Conservation (phyloP, 2,329 filamentous ascomycete genomes). For the Colletotrichum aenigma region DNA sequence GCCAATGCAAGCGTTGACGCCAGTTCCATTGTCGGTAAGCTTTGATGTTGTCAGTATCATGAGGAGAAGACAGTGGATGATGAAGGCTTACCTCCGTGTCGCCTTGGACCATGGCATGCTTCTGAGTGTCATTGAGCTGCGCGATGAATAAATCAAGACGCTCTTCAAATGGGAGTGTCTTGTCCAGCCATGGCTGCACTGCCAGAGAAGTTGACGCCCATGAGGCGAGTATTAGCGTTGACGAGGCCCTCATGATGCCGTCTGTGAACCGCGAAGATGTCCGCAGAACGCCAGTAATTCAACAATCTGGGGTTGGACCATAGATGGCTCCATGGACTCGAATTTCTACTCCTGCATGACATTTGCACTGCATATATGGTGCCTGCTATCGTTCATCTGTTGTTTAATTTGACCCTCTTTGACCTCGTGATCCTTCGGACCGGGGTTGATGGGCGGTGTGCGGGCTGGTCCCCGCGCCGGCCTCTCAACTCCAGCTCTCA, state of each 20-base stretch:
- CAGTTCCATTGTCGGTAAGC: background rate
- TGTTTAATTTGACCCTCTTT: background rate
- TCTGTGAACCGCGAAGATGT: background rate
- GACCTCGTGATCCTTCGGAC: background rate
- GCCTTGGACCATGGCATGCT: background rate
- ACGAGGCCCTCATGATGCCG: background rate
- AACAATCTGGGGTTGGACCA: background rate
- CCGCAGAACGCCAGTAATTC: background rate
- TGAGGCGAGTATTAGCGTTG: background rate
- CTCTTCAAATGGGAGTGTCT: background rate
- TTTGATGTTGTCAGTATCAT: background rate
- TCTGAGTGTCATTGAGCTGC: background rate
- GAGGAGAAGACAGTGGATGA: background rate
- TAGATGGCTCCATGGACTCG: background rate
- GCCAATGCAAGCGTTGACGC: slow-evolving; percentile 1
- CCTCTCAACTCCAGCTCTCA: background rate
- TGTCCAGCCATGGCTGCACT: background rate
- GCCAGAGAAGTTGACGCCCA: background rate
- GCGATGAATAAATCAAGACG: background rate
- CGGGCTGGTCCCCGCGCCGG: background rate
- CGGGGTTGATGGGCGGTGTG: background rate
- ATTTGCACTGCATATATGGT: background rate
- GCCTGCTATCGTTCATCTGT: background rate
- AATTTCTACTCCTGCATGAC: background rate
- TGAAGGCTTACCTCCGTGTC: background rate